A percentile compares a stretch with the other conserved stretches of the same genome.
These are phyloP conservation scores for Fistulifera solaris DNA, from an alignment of 108 stramenopile genomes.

Conservation along the genomic window DNA sequence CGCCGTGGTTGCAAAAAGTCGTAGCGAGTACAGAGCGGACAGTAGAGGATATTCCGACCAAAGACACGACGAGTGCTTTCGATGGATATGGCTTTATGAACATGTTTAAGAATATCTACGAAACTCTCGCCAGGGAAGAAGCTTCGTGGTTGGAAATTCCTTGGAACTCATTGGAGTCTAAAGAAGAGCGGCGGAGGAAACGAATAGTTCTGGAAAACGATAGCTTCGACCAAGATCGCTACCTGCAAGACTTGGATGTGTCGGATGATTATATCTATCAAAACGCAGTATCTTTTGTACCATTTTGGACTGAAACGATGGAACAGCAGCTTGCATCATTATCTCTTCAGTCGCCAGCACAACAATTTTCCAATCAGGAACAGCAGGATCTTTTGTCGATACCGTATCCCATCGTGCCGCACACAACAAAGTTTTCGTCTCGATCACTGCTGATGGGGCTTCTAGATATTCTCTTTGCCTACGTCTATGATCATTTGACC, in stretches of 20 bases:
- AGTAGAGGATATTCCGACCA: not conserved
- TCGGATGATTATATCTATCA: constrained; percentile 34
- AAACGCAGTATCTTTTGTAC: constrained; percentile 45
- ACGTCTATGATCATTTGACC: constrained; percentile 84
- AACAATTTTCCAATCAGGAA: constrained; percentile 38
- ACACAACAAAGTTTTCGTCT: not conserved
- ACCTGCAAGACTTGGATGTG: constrained; percentile 53
- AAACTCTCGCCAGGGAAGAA: constrained; percentile 72
- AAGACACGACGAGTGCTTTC: not conserved
- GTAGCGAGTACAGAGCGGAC: not conserved
- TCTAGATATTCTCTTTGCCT: constrained; percentile 78
- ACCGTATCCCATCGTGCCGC: constrained; percentile 38
- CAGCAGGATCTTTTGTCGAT: constrained; percentile 46
- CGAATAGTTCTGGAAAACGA: constrained; percentile 55
- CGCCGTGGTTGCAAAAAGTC: constrained; percentile 31
- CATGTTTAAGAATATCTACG: constrained; percentile 65
- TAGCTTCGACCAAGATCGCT: constrained; percentile 72
- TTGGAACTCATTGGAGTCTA: constrained; percentile 3
- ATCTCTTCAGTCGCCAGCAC: constrained; percentile 3
- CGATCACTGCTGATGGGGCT: constrained; percentile 39
- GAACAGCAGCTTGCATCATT: constrained; percentile 11
- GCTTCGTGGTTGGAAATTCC: constrained; percentile 32
- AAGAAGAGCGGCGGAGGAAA: constrained; percentile 26
- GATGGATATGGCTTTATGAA: constrained; percentile 59
- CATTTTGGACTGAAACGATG: constrained; percentile 47